phyloP scores from a whole-genome alignment of 1,284 basidiomycete species.

The Thelephora terrestris region DNA sequence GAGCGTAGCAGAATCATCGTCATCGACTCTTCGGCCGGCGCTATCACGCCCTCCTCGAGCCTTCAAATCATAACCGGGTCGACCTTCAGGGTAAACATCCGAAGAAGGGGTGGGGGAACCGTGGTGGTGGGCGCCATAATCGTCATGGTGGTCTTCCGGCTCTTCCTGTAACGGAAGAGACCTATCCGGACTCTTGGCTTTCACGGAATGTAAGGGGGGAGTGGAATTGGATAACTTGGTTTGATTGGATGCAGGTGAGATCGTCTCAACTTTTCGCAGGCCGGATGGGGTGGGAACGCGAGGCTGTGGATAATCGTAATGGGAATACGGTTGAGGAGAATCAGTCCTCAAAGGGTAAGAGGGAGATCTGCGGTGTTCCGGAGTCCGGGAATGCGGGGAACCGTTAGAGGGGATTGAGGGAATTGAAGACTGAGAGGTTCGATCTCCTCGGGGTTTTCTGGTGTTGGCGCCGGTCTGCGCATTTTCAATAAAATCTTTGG shows the following conservation, averaged over 20 bases:
- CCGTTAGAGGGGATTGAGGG: constrained; percentile 3
- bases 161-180: constrained; percentile 73
- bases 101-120: constrained; percentile 46
- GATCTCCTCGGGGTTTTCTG: constrained; percentile 10
- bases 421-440: background rate
- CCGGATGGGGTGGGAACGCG: constrained; percentile 22
- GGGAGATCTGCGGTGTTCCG: background rate
- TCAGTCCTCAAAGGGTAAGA: background rate
- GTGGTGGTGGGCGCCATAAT: constrained; percentile 25
- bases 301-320: constrained; percentile 32
- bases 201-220: constrained; percentile 43
- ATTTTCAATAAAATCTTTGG: background rate
- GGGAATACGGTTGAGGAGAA: constrained; percentile 24
- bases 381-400: background rate
- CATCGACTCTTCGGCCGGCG: constrained; percentile 17
- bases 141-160: constrained; percentile 33
- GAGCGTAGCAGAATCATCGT: constrained; percentile 40
- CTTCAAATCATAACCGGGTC: constrained; percentile 23
- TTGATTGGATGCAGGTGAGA: constrained; percentile 6
- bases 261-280: constrained; percentile 16
- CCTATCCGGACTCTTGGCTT: constrained; percentile 55
- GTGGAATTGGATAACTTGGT: constrained; percentile 33
- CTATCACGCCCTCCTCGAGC: background rate
- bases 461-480: background rate
- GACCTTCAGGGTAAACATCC: constrained; percentile 42